Evolutionary conservation across 2,329 filamentous ascomycete species (phyloP).

Genomic region (Calonectria naviculata): DNA sequence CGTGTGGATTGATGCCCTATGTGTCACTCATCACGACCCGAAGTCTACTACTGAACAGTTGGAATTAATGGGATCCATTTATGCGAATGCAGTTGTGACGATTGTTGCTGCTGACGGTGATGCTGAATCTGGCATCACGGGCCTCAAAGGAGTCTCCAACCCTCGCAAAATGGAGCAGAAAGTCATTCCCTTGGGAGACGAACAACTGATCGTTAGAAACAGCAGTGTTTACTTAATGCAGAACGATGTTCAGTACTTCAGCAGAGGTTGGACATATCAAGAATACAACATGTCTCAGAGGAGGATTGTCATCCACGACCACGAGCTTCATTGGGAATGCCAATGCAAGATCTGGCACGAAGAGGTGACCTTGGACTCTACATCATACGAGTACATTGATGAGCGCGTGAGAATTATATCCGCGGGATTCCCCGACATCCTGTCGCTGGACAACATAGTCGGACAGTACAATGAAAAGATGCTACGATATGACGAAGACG

Average conservation of each 20-base stretch:
- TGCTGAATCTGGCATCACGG: neutral
- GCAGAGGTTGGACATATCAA: constrained; percentile 23
- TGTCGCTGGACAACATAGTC: too few species aligned
- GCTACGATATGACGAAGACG: too few species aligned
- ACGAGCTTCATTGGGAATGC: constrained; percentile 21
- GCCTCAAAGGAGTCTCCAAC: neutral
- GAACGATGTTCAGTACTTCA: neutral
- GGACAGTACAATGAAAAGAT: too few species aligned
- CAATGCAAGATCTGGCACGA: constrained; percentile 17
- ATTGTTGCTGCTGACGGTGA: constrained; percentile 16
- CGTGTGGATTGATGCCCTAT: constrained; percentile 13
- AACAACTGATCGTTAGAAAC: neutral
- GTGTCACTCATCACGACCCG: neutral
- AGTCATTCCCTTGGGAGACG: constrained; percentile 10
- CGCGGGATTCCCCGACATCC: neutral
- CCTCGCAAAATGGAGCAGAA: neutral
- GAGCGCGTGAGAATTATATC: neutral
- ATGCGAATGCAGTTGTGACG: constrained; percentile 9
- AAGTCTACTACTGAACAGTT: neutral
- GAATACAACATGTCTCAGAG: constrained; percentile 7
- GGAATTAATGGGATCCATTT: constrained; percentile 12
- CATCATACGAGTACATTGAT: too few species aligned
- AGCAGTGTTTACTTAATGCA: neutral
- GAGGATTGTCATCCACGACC: neutral
- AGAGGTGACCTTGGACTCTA: too few species aligned